Conservation (phyloP, 345 rosid species). For the Kernera saxatilis region DNA sequence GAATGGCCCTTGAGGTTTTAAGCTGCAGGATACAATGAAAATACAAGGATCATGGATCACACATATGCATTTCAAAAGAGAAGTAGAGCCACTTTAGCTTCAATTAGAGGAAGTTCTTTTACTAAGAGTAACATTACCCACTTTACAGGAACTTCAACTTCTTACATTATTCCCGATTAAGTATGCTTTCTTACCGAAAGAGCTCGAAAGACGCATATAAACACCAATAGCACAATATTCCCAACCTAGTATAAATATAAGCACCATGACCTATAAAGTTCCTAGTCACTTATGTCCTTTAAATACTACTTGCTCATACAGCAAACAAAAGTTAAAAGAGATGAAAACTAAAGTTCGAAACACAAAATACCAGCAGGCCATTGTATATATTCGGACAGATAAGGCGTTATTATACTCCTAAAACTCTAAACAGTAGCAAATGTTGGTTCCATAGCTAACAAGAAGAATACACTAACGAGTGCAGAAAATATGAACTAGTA, state of each 20-base stretch:
- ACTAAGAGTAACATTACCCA: background rate
- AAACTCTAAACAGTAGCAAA: background rate
- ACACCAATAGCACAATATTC: background rate
- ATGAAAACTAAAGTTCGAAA: background rate
- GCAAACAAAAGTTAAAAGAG: background rate
- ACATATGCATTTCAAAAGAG: background rate
- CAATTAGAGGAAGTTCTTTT: background rate
- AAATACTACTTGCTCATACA: background rate
- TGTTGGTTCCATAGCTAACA: background rate
- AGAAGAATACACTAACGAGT: background rate
- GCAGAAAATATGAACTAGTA: constrained; percentile 25
- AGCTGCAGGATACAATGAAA: constrained; percentile 46
- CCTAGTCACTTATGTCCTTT: background rate
- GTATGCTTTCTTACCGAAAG: background rate
- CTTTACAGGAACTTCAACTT: background rate
- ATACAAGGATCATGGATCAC: constrained; percentile 1
- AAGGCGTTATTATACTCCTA: background rate
- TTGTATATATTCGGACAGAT: background rate
- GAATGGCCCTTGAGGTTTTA: constrained; percentile 48
- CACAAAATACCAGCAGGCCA: background rate
- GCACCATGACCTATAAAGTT: background rate
- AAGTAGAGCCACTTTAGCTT: background rate
- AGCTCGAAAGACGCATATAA: background rate
- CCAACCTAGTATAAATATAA: background rate
- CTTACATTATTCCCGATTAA: background rate